phyloP scores from a whole-genome alignment of 192 early-diverging fungal species.

The Rhizophagus sp. region DNA sequence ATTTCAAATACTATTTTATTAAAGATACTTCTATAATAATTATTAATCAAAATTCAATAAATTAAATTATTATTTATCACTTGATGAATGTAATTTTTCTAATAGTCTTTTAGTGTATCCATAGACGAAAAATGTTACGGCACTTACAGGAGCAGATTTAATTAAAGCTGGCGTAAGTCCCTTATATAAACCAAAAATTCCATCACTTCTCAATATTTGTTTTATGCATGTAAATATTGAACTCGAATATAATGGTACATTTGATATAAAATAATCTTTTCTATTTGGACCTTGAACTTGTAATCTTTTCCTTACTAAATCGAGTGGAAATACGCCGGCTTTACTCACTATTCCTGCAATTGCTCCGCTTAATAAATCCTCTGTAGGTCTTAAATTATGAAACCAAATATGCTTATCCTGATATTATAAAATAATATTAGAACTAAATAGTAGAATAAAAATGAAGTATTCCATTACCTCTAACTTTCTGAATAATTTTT shows the following conservation, averaged over 20 bases:
- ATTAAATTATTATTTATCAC: not conserved
- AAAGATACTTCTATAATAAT: no score
- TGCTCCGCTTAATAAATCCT: conserved; percentile 81
- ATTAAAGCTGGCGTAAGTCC: conserved; percentile 82
- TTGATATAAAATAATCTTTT: conserved; percentile 59
- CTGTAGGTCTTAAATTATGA: conserved; percentile 30
- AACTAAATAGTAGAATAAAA: not conserved
- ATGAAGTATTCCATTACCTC: conserved; percentile 34
- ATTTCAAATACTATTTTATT: no score
- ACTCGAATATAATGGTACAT: conserved; percentile 64
- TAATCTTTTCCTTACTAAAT: conserved; percentile 78
- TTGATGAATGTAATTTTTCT: conserved; percentile 27
- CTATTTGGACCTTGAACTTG: conserved; percentile 54
- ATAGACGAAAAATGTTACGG: conserved; percentile 87
- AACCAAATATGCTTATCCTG: conserved; percentile 35
- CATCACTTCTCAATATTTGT: conserved; percentile 75
- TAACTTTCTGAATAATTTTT: not conserved
- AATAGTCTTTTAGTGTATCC: conserved; percentile 63
- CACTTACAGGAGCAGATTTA: conserved; percentile 84
- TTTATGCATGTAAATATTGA: conserved; percentile 60
- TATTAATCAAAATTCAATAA: no score
- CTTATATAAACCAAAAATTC: conserved; percentile 82
- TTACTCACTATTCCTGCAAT: conserved; percentile 82
- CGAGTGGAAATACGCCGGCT: conserved; percentile 86
- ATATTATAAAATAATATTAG: not conserved